Evolutionary conservation across 225 moss, liverwort and hornwort genomes (phyloP).

Genomic region (Lunularia cruciata): DNA sequence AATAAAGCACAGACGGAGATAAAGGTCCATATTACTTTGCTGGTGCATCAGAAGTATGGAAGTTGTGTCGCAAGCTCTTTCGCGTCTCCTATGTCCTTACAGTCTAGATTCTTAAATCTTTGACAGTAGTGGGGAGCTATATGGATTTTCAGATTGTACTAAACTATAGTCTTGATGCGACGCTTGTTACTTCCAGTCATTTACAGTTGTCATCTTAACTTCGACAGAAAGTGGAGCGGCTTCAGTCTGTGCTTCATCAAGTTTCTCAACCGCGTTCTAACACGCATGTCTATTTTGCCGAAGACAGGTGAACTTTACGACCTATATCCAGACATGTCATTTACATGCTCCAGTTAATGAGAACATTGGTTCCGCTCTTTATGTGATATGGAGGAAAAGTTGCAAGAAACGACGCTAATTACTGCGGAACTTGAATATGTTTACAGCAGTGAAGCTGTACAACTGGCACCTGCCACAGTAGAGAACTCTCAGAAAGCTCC

Average conservation of each 20-base stretch:
- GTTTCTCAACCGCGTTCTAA: conserved; percentile 35
- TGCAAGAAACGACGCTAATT: neutral
- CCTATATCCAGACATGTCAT: neutral
- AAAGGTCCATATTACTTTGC: conserved; percentile 33
- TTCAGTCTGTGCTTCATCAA: conserved; percentile 57
- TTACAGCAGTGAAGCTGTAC: conserved; percentile 44
- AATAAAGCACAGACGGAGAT: conserved; percentile 80
- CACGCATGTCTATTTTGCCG: conserved; percentile 75
- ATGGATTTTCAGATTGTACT: too few species aligned
- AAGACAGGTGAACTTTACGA: conserved; percentile 40
- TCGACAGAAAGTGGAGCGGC: conserved; percentile 68
- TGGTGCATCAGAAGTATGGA: too few species aligned
- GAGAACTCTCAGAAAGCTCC: conserved; percentile 36
- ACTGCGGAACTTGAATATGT: neutral
- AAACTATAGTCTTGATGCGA: too few species aligned
- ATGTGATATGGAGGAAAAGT: too few species aligned
- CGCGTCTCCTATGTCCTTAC: neutral
- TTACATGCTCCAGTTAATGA: neutral
- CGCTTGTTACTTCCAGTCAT: too few species aligned
- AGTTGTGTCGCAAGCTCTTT: too few species aligned
- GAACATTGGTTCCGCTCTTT: neutral
- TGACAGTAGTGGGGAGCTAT: too few species aligned
- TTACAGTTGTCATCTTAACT: too few species aligned
- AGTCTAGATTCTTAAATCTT: neutral
- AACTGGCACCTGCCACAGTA: conserved; percentile 28